Base-by-base conservation (phyloP, 768 basidiomycete species). In the Boletus vermiculosoides region DNA sequence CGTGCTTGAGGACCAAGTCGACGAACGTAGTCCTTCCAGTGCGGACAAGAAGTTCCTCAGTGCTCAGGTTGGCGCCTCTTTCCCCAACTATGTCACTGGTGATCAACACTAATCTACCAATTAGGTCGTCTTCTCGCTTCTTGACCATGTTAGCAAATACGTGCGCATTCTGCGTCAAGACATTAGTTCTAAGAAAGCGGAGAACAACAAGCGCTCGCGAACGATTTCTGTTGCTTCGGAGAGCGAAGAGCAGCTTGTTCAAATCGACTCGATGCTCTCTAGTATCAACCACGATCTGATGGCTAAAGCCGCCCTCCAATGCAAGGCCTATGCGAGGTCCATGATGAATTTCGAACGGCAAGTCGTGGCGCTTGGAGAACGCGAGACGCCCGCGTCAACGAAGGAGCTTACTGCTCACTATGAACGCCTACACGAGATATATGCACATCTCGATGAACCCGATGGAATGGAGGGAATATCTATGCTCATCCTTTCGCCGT, bases 401-500 rank as follows among this genome's bases (percentile, higher is more conserved):
- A 90, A 49, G 74, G 74, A 18, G 83, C 63, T 74, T 3, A 54
- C 65, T 7, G 56, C 57, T 11, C 59, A 91, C 67, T 98, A 93
- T 68, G 97, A 98, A 65, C 84, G 86, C 18, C 77, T 99, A 8
- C 97, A 99, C 64, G 88, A 97, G 71, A 95, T 98, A 58, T 99
- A 99, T 71, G 88, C 96, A 13, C 84, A 94, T 55, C 78, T 99
- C 8, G 94, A 99, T 69, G 94, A 99, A 71, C 97, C 97, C 0
- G 97, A 99, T 73, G 97, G 97, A 16, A 99, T 99, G 97, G 95
- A 98, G 74, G 97, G 97, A 0, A 82, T 98, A 33, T 97, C 97
- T 0, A 85, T 90, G 7, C 75, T 90, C 63, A 90, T 98, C 54
- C 74, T 98, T 13, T 85, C 90, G 0, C 97, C 97, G 0, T 91